Evolutionary conservation across 192 early-diverging fungal species (phyloP).

Genomic region (Backusella australiensis): DNA sequence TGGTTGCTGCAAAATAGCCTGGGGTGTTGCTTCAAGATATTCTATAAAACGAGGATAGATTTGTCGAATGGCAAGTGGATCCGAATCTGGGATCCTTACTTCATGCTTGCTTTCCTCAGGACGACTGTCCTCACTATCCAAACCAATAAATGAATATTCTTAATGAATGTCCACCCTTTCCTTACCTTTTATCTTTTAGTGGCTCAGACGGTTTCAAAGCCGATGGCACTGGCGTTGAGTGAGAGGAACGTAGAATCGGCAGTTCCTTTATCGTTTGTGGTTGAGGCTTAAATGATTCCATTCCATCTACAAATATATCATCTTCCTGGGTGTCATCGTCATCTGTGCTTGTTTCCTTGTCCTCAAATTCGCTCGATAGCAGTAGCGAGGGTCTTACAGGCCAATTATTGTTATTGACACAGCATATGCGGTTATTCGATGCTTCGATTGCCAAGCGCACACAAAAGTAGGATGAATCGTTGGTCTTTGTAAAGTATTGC

Average conservation of each 20-base stretch:
- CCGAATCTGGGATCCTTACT: slow-evolving; percentile 1
- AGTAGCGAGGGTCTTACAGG: not conserved
- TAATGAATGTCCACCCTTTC: too few relatives aligned
- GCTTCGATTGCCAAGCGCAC: not conserved
- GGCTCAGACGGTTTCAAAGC: not conserved
- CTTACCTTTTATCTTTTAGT: not conserved
- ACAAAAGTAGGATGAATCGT: not conserved
- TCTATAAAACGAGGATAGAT: not conserved
- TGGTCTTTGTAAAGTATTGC: not conserved
- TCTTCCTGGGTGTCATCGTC: not conserved
- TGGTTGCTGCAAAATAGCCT: not conserved
- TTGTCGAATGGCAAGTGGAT: slow-evolving; percentile 8
- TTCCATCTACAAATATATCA: slow-evolving; percentile 13
- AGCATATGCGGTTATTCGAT: not conserved
- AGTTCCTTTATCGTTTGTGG: not conserved
- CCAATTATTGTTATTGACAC: slow-evolving; percentile 10
- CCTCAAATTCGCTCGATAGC: not conserved
- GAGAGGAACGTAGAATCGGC: not conserved
- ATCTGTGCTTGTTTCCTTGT: not conserved
- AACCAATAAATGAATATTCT: not conserved
- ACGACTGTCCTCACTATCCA: not conserved
- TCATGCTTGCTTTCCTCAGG: not conserved
- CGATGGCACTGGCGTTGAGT: not conserved
- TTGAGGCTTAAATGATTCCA: not conserved
- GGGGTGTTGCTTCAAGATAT: not conserved